Evolutionary conservation across 1,284 basidiomycete species (phyloP).

Genomic region (Ustilago vetiveriae): DNA sequence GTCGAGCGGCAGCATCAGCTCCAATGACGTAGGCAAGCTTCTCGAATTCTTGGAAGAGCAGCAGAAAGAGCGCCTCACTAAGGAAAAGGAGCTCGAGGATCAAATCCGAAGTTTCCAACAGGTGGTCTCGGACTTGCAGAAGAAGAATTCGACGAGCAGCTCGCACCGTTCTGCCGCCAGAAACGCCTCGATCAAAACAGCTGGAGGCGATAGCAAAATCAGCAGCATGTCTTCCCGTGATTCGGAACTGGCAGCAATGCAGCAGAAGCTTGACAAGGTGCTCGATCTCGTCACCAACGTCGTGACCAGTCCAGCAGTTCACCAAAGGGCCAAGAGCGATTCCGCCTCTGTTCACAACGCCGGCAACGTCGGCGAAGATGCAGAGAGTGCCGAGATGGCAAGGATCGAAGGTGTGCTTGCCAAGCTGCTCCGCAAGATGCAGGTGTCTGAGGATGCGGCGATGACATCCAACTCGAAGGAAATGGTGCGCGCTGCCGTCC

Average conservation of each 20-base stretch:
- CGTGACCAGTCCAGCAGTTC: slow-evolving; percentile 23
- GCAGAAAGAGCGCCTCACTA: slow-evolving; percentile 28
- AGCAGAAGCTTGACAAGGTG: slow-evolving; percentile 55
- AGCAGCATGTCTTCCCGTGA: slow-evolving; percentile 18
- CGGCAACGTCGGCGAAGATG: slow-evolving; percentile 8
- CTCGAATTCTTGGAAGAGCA: slow-evolving; percentile 54
- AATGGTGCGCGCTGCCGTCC: slow-evolving; percentile 23
- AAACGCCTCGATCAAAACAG: slow-evolving; percentile 11
- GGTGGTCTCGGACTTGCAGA: slow-evolving; percentile 42
- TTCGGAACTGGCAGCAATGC: slow-evolving; percentile 52
- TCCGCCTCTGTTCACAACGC: slow-evolving; percentile 6
- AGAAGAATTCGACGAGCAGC: slow-evolving; percentile 33
- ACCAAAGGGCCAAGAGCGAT: slow-evolving; percentile 30
- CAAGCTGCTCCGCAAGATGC: slow-evolving; percentile 45
- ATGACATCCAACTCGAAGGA: slow-evolving; percentile 28
- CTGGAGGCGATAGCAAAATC: slow-evolving; percentile 25
- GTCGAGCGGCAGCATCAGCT: slow-evolving; percentile 48
- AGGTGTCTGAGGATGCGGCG: slow-evolving; percentile 21
- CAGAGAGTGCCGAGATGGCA: slow-evolving; percentile 30
- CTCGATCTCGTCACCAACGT: slow-evolving; percentile 52
- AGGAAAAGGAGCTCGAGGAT: slow-evolving; percentile 49
- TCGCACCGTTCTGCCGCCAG: slow-evolving; percentile 11
- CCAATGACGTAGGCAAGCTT: slow-evolving; percentile 48
- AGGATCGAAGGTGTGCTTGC: slow-evolving; percentile 38
- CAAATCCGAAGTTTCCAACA: slow-evolving; percentile 52